Base-by-base conservation (phyloP, 202 grass and related monocot species). In the Setaria italica region DNA sequence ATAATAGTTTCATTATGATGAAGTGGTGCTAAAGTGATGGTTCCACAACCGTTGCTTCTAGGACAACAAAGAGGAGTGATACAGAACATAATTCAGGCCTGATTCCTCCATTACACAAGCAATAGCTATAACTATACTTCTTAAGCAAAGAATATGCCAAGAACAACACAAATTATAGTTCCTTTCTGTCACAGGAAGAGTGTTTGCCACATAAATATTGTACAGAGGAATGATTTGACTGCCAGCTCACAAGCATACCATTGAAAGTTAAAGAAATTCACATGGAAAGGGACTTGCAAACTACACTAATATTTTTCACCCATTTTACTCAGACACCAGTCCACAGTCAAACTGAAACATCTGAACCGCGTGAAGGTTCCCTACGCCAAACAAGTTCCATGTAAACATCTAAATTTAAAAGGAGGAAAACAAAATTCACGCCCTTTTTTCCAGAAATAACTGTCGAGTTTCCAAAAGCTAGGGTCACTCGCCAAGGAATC, bases 271-370 rank as follows among this genome's bases (percentile, higher is more conserved):
- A 62, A 55, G 55, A 80, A 70, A 85, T 77, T 76, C 47, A 77
- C 64, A 62, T 77, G 81, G 89, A 88, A 84, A 85, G 81, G 41
- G 77, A 87, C 77, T 49, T 78, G 77, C 70, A 85, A 91, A 88
- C 77, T 20, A 63, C 81, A 85, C 30, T 25, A 13, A 81, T 50
- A 76, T 39, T 70, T 62, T 85, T 88, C 21, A 91, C 56, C 77
- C 17, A 51, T 75, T 75, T 48, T 80, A 70, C 80, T 76, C 64
- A 51, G 84, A 85, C 89, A 88, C 12, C 45, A 73, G 76, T 88
- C 85, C 81, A 87, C 29, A 58, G 89, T 56, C 77, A 81, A 84
- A 84, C n/a, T 47, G 41, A 17, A 80, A 55, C 45, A 55, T 70
- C n/a, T 11, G 32, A 82, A 77, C 58, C 42, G 17, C 45, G 42